Conservation (phyloP, 352 stramenopile species). For the Phytophthora europaea region DNA sequence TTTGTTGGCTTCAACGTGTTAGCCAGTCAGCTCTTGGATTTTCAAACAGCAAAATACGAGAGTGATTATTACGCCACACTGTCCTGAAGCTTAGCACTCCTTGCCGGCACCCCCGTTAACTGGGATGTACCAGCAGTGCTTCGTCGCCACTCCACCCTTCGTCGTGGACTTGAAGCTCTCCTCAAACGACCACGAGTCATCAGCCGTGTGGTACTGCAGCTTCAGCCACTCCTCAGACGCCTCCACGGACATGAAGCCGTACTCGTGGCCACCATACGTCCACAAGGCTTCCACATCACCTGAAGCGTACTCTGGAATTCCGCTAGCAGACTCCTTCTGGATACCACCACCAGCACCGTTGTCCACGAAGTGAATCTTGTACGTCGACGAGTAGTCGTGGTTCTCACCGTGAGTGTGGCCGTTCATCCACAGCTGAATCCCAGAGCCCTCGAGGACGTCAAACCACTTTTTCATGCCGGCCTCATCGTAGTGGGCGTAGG, state of each 20-base stretch:
- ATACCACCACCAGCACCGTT: constrained; percentile 87
- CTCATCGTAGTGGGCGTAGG: constrained; percentile 78
- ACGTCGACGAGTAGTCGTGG: constrained; percentile 64
- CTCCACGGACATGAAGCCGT: constrained; percentile 77
- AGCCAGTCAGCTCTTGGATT: background rate
- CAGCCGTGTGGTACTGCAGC: constrained; percentile 76
- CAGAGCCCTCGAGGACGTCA: constrained; percentile 54
- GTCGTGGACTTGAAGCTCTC: constrained; percentile 61
- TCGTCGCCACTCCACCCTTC: constrained; percentile 61
- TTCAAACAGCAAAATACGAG: constrained; percentile 6
- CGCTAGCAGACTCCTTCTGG: constrained; percentile 80
- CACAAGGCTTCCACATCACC: constrained; percentile 66
- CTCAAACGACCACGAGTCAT: constrained; percentile 69
- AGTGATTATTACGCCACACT: background rate
- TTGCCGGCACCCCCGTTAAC: constrained; percentile 46
- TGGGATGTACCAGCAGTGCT: constrained; percentile 86
- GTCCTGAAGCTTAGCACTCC: constrained; percentile 33
- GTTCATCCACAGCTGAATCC: constrained; percentile 76
- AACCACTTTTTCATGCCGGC: constrained; percentile 72
- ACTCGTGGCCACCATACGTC: constrained; percentile 71
- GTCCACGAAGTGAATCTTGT: constrained; percentile 78
- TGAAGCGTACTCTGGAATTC: constrained; percentile 62
- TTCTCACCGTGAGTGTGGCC: constrained; percentile 85
- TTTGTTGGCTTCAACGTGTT: background rate
- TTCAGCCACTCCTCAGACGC: constrained; percentile 75